These are phyloP conservation scores for Rhodotorula paludigena DNA, from an alignment of 768 basidiomycete species.

Conservation along the genomic window DNA sequence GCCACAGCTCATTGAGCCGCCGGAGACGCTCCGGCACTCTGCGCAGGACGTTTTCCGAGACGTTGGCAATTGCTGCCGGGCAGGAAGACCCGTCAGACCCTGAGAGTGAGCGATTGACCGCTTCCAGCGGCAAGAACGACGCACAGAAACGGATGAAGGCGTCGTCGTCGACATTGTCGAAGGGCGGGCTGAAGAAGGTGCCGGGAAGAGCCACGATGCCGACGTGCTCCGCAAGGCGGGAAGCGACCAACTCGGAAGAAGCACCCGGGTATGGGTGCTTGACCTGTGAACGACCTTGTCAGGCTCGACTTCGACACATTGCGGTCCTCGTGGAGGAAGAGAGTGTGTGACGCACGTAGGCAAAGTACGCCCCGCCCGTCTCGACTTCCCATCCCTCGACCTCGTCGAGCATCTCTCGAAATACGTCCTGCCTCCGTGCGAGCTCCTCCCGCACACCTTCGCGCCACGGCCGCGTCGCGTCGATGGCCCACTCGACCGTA, in stretches of 20 bases:
- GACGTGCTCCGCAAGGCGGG: slow-evolving; percentile 57
- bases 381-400: slow-evolving; percentile 59
- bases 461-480: slow-evolving; percentile 57
- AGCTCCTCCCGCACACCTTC: slow-evolving; percentile 54
- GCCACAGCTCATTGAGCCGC: slow-evolving; percentile 27
- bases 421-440: slow-evolving; percentile 56
- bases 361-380: slow-evolving; percentile 68
- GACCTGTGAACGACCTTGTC: slow-evolving; percentile 1
- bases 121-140: neutral
- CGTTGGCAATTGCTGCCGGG: slow-evolving; percentile 35
- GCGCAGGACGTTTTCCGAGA: neutral
- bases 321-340: neutral
- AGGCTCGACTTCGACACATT: neutral
- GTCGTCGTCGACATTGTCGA: slow-evolving; percentile 19
- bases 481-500: slow-evolving; percentile 58
- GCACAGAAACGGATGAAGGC: slow-evolving; percentile 35
- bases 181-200: slow-evolving; percentile 29
- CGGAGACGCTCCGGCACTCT: slow-evolving; percentile 13
- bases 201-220: slow-evolving; percentile 66
- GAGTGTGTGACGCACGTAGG: slow-evolving; percentile 57
- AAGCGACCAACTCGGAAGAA: slow-evolving; percentile 56
- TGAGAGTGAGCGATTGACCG: neutral
- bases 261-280: slow-evolving; percentile 57
- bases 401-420: slow-evolving; percentile 53
- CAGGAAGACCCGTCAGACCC: neutral